phyloP scores from a whole-genome alignment of 2,329 filamentous ascomycete species.

The Pseudocercospora ulei region DNA sequence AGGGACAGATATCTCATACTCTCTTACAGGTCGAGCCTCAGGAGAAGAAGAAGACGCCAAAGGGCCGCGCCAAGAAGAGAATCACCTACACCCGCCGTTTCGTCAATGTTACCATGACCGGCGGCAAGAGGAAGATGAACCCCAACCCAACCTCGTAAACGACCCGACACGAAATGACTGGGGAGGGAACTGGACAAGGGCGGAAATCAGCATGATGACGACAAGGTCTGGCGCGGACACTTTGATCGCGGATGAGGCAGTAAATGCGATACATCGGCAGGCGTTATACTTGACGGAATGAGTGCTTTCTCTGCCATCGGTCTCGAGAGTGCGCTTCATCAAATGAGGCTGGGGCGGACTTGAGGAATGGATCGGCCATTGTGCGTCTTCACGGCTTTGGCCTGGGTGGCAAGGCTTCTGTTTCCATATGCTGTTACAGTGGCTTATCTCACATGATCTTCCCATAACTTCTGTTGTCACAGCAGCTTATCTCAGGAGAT shows the following conservation, averaged over 20 bases:
- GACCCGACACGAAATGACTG: constrained; percentile 10
- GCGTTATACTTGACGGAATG: constrained; percentile 13
- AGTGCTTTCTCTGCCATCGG: constrained; percentile 10
- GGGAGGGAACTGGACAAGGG: constrained; percentile 1
- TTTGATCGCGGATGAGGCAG: constrained; percentile 8
- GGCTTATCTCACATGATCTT: constrained; percentile 20
- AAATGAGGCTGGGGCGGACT: constrained; percentile 13
- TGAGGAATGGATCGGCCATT: constrained; percentile 15
- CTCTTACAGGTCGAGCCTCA: constrained; percentile 63
- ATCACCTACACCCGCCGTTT: constrained; percentile 94
- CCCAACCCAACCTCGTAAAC: constrained; percentile 65
- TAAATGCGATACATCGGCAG: constrained; percentile 10
- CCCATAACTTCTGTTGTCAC: constrained; percentile 9
- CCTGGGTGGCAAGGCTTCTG: constrained; percentile 12
- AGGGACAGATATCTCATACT: constrained; percentile 6
- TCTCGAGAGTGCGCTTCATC: constrained; percentile 20
- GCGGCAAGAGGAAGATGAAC: constrained; percentile 99
- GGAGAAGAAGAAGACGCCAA: constrained; percentile 95
- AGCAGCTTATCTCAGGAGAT: too few relatives aligned
- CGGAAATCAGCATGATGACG: constrained; percentile 4
- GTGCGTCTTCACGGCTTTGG: not conserved
- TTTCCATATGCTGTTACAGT: constrained; percentile 16
- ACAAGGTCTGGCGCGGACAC: constrained; percentile 4
- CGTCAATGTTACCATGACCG: constrained; percentile 94
- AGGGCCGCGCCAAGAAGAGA: constrained; percentile 96